Conservation (phyloP, 106 monocot genomes). For the Hemerocallis citrina region DNA sequence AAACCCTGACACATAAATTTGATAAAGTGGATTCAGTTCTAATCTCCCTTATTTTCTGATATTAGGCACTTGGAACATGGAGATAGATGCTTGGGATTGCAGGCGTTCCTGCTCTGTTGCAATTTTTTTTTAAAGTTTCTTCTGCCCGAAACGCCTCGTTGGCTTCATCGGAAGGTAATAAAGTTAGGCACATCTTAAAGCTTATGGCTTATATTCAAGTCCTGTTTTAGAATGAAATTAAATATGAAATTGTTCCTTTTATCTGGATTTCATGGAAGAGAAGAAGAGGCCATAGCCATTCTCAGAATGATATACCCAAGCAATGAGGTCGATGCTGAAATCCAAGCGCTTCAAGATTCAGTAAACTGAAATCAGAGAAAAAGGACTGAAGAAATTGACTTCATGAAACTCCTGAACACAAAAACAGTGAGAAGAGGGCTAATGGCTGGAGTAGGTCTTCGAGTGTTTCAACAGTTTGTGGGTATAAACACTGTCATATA, state of each 20-base stretch:
- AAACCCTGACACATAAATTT: too few relatives aligned
- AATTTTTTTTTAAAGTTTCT: slow-evolving; percentile 50
- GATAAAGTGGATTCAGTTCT: too few relatives aligned
- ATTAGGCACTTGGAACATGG: slow-evolving; percentile 87
- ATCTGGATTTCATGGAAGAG: slow-evolving; percentile 36
- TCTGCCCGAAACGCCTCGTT: slow-evolving; percentile 81
- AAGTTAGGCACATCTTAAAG: too few relatives aligned
- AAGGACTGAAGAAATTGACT: slow-evolving; percentile 47
- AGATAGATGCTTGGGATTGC: slow-evolving; percentile 92
- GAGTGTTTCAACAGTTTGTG: slow-evolving; percentile 84
- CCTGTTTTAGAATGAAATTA: too few relatives aligned
- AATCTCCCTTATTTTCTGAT: too few relatives aligned
- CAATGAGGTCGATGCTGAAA: slow-evolving; percentile 53
- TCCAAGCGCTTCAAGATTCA: slow-evolving; percentile 50
- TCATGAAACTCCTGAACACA: slow-evolving; percentile 42
- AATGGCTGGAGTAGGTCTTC: slow-evolving; percentile 68
- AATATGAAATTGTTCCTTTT: too few relatives aligned
- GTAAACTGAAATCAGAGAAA: slow-evolving; percentile 47
- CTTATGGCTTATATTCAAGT: too few relatives aligned
- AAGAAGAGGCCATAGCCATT: slow-evolving; percentile 53
- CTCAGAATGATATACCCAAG: slow-evolving; percentile 57
- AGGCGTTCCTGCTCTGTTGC: slow-evolving; percentile 55
- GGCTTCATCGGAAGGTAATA: slow-evolving; percentile 81
- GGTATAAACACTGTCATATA: slow-evolving; percentile 94
- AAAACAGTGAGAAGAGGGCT: slow-evolving; percentile 64